phyloP scores from a whole-genome alignment of 768 basidiomycete genomes.

The Hysterangium stoloniferum region DNA sequence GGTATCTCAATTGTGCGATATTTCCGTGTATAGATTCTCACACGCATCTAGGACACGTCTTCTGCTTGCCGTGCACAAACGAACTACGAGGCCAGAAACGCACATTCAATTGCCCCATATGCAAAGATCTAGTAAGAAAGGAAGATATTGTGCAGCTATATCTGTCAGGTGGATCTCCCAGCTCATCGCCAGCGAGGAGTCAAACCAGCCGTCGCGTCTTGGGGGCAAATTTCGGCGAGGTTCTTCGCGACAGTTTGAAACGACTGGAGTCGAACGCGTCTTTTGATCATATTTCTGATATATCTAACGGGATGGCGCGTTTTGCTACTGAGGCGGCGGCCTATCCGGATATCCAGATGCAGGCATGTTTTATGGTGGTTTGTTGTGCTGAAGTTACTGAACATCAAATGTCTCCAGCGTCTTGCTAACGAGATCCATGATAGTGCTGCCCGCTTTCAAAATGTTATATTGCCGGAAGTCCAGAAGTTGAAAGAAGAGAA shows the following conservation, averaged over 20 bases:
- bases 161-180: background rate
- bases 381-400: background rate
- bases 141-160: background rate
- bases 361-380: background rate
- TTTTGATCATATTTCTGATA: background rate
- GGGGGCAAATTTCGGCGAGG: background rate
- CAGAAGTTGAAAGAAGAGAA: background rate
- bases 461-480: conserved; percentile 1
- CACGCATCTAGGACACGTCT: conserved; percentile 6
- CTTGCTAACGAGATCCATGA: background rate
- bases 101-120: background rate
- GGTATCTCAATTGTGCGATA: background rate
- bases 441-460: conserved; percentile 1
- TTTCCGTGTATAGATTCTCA: background rate
- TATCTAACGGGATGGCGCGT: background rate
- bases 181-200: background rate
- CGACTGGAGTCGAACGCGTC: background rate
- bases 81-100: background rate
- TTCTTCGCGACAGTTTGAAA: background rate
- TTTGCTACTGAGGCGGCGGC: background rate
- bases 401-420: background rate
- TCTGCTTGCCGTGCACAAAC: conserved; percentile 1
- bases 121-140: background rate
- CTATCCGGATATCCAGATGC: background rate
- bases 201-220: background rate